Conservation (phyloP, 2,329 filamentous ascomycete species). For the Fusarium austroafricanum region DNA sequence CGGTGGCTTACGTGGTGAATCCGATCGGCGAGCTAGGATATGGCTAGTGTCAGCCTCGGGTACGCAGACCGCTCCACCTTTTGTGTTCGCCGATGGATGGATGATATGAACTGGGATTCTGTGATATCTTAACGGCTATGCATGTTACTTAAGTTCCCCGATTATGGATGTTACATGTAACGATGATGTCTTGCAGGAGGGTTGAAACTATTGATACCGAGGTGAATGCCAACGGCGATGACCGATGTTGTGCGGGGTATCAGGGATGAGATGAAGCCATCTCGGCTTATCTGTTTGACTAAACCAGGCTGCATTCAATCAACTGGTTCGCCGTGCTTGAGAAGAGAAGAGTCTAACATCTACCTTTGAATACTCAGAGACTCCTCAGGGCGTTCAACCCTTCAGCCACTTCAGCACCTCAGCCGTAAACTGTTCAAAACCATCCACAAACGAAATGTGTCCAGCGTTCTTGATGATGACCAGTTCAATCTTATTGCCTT, state of each 20-base stretch:
- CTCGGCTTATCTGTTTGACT: background rate
- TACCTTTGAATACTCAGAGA: no score
- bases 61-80: background rate
- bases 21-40: constrained; percentile 13
- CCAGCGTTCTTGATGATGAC: constrained; percentile 53
- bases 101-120: background rate
- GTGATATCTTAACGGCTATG: background rate
- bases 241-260: background rate
- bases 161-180: background rate
- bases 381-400: background rate
- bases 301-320: background rate
- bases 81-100: constrained; percentile 14
- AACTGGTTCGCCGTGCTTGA: background rate
- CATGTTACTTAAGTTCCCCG: no score
- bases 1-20: background rate
- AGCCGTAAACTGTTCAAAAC: constrained; percentile 47
- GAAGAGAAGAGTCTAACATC: background rate
- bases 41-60: constrained; percentile 10
- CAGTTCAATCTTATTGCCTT: constrained; percentile 46
- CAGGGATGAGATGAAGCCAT: background rate
- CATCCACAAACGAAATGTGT: constrained; percentile 55
- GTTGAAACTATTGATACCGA: background rate
- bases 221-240: background rate
- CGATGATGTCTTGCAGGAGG: background rate
- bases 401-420: constrained; percentile 24